These are phyloP conservation scores for Candida odintsovae DNA, from an alignment of 805 yeast genomes.

Conservation along the genomic window DNA sequence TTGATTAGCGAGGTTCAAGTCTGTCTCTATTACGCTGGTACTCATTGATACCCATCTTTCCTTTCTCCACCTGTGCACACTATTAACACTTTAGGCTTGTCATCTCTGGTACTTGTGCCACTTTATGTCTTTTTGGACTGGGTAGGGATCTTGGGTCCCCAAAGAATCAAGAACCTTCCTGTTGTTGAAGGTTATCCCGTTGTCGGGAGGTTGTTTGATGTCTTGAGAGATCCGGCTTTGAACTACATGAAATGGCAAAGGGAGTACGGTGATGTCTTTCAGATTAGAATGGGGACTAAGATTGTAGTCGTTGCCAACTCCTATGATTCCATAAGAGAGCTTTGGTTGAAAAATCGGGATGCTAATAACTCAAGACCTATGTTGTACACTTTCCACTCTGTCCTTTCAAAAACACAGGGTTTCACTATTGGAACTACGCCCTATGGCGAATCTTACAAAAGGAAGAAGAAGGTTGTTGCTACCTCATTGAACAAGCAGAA, in stretches of 20 bases:
- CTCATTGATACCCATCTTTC: background rate
- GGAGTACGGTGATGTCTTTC: conserved; percentile 47
- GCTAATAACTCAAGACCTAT: conserved; percentile 65
- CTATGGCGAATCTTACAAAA: conserved; percentile 39
- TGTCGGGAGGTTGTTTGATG: conserved; percentile 44
- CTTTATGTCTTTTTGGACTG: conserved; percentile 12
- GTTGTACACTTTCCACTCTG: conserved; percentile 60
- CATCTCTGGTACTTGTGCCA: background rate
- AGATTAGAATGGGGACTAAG: conserved; percentile 53
- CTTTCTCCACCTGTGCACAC: too few relatives aligned
- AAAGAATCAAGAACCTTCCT: conserved; percentile 33
- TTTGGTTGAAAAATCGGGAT: conserved; percentile 47
- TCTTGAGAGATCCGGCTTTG: conserved; percentile 43
- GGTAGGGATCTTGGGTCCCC: conserved; percentile 24
- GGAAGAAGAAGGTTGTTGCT: conserved; percentile 43
- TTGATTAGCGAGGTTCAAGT: background rate
- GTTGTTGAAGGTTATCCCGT: conserved; percentile 42
- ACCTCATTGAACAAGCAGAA: conserved; percentile 34
- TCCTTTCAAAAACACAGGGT: conserved; percentile 49
- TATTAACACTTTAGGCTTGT: background rate
- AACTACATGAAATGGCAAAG: conserved; percentile 40
- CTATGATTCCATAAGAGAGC: conserved; percentile 42
- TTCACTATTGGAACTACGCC: conserved; percentile 67
- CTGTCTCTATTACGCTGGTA: background rate
- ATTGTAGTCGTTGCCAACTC: conserved; percentile 65